These are phyloP conservation scores for Pseudogymnoascus sp. DNA, from an alignment of 2,329 filamentous ascomycete genomes.

Conservation along the genomic window DNA sequence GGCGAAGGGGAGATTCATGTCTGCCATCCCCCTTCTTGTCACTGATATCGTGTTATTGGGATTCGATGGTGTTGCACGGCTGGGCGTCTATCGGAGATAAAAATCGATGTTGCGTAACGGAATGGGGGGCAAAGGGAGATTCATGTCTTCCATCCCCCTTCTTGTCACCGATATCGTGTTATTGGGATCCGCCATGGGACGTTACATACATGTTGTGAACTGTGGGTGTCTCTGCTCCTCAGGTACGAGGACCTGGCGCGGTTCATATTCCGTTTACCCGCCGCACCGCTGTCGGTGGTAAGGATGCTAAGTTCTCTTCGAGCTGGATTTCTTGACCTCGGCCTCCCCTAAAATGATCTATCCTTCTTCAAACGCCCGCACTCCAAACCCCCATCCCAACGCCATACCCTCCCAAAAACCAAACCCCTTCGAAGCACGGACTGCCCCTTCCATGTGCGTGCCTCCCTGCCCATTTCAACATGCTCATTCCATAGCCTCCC, in stretches of 20 bases:
- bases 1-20: background rate
- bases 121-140: background rate
- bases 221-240: background rate
- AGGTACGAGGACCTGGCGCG: background rate
- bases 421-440: background rate
- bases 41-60: background rate
- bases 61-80: background rate
- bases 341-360: background rate
- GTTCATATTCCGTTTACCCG: conserved; percentile 5
- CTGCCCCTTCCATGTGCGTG: background rate
- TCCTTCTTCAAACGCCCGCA: background rate
- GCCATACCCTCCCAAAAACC: background rate
- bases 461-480: background rate
- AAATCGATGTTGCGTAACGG: background rate
- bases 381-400: background rate
- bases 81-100: background rate
- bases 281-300: conserved; percentile 1
- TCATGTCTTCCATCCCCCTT: background rate
- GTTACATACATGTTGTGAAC: background rate
- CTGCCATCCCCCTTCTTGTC: background rate
- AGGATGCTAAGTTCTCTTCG: background rate
- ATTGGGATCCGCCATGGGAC: background rate
- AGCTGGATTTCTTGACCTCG: background rate
- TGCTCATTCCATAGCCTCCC: background rate
- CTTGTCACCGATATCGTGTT: background rate